Evolutionary conservation across 306 rosid species (phyloP).

Genomic region (Prunus campanulata): DNA sequence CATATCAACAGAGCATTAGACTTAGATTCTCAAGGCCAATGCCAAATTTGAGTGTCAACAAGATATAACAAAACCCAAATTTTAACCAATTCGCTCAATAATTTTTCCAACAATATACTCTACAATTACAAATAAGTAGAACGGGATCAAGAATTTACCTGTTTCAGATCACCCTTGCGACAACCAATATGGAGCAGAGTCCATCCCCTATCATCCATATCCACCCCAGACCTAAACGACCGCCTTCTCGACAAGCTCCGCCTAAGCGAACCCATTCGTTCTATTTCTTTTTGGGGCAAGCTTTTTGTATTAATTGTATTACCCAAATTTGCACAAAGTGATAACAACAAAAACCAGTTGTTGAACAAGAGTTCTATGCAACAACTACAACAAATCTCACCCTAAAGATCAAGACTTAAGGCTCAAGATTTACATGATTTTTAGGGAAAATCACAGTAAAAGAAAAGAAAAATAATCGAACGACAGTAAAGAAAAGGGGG

Average conservation of each 20-base stretch:
- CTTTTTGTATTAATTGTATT: neutral
- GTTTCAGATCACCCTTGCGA: slow-evolving; percentile 71
- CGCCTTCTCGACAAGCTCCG: slow-evolving; percentile 63
- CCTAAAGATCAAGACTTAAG: neutral
- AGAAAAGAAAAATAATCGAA: neutral
- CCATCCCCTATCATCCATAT: slow-evolving; percentile 90
- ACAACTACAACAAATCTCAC: neutral
- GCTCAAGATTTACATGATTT: slow-evolving; percentile 35
- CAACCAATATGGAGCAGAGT: slow-evolving; percentile 72
- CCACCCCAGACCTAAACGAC: slow-evolving; percentile 40
- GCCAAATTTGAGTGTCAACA: neutral
- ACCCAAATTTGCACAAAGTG: neutral
- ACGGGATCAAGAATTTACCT: slow-evolving; percentile 31
- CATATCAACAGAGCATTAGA: neutral
- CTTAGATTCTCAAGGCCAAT: neutral
- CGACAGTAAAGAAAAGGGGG: neutral
- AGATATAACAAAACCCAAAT: neutral
- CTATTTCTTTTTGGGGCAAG: slow-evolving; percentile 53
- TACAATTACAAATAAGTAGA: neutral
- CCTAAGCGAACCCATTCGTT: slow-evolving; percentile 23
- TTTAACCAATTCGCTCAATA: neutral
- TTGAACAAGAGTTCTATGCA: neutral
- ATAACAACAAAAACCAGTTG: neutral
- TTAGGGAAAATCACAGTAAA: neutral
- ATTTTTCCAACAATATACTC: neutral